phyloP scores from a whole-genome alignment of 83 land plant species.

The Thuja plicata region DNA sequence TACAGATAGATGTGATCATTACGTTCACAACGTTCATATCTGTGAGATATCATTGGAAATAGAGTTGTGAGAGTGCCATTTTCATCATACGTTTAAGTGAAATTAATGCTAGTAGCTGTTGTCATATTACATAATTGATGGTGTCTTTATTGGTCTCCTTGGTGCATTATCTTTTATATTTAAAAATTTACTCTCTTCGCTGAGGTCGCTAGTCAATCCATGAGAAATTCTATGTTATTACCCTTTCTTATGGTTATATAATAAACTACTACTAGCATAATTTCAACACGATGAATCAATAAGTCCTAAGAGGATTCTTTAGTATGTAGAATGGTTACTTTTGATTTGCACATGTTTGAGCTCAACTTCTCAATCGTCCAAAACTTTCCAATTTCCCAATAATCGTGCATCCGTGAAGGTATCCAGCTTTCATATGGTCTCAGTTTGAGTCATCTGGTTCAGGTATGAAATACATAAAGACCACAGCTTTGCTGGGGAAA shows the following conservation, averaged over 20 bases:
- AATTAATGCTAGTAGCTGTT: neutral
- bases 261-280: neutral
- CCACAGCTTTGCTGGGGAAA: no score
- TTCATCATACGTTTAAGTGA: neutral
- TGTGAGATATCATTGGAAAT: neutral
- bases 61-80: neutral
- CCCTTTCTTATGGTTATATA: neutral
- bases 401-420: neutral
- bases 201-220: neutral
- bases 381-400: neutral
- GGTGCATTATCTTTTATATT: neutral
- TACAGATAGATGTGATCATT: no score
- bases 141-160: neutral
- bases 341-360: neutral
- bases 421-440: no score
- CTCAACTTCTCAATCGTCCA: neutral
- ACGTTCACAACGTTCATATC: neutral
- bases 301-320: no score
- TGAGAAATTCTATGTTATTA: neutral
- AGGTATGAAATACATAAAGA: no score
- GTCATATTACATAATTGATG: neutral
- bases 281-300: neutral
- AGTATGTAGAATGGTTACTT: neutral
- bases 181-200: neutral
- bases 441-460: no score